Conservation (phyloP, 192 early-diverging fungal species). For the Umbelopsis isabellina region DNA sequence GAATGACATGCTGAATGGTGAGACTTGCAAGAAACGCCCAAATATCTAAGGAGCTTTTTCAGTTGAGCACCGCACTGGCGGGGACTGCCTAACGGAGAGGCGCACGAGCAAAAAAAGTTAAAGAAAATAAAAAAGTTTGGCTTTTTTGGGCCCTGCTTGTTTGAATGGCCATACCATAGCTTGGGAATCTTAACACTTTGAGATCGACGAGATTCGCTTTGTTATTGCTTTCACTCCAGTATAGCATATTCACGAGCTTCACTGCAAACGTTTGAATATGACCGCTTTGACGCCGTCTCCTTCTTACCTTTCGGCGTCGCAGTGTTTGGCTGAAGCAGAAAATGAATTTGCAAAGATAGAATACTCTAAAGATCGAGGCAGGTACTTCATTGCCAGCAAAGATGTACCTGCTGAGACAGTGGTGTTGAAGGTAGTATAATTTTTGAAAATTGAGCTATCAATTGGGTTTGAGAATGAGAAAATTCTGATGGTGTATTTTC, state of each 20-base stretch:
- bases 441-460: no score
- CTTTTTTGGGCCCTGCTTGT: no score
- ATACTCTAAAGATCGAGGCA: neutral
- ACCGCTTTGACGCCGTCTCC: neutral
- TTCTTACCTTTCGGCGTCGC: neutral
- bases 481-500: neutral
- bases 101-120: no score
- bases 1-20: conserved; percentile 31
- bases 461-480: neutral
- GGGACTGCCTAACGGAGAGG: neutral
- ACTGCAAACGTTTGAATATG: neutral
- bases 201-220: neutral
- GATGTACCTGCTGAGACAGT: conserved; percentile 6
- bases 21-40: neutral
- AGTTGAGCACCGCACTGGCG: neutral
- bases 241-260: neutral
- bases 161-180: no score
- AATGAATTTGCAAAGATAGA: neutral
- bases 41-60: no score
- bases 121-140: no score
- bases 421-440: neutral
- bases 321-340: conserved; percentile 10
- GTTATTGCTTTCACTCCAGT: neutral
- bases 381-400: conserved; percentile 14
- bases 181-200: no score